Percentiles rank a stretch among this genome's conserved stretches.
phyloP scores from a whole-genome alignment of 2,329 filamentous ascomycete species.

The Pseudocercospora fuligena region DNA sequence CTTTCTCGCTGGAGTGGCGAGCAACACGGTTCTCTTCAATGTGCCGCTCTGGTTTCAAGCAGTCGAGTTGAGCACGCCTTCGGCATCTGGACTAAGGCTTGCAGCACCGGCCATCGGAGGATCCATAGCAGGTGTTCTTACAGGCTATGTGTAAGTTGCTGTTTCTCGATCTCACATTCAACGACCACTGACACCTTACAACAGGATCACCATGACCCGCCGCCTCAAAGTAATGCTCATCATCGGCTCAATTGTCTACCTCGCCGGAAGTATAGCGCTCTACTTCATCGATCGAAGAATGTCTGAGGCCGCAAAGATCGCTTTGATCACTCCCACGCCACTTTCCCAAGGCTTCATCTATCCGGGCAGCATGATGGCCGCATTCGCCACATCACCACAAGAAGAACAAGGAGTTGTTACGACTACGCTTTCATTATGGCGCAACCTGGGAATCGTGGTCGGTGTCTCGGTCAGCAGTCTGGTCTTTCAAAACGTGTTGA shows the following conservation, averaged over 20 bases:
- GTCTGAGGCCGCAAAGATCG: constrained; percentile 51
- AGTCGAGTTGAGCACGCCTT: constrained; percentile 11
- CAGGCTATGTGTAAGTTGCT: constrained; percentile 53
- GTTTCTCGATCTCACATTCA: constrained; percentile 44
- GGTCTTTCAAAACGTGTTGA: constrained; percentile 73
- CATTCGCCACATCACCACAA: constrained; percentile 49
- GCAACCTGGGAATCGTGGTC: constrained; percentile 72
- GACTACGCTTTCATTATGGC: constrained; percentile 72
- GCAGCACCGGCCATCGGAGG: constrained; percentile 52
- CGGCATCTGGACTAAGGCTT: constrained; percentile 50
- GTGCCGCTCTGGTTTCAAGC: constrained; percentile 16
- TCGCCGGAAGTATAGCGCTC: constrained; percentile 47
- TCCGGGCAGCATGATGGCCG: constrained; percentile 53
- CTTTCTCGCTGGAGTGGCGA: constrained; percentile 63
- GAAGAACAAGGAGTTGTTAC: constrained; percentile 59
- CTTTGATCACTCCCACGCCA: constrained; percentile 46
- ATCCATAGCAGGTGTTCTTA: constrained; percentile 49
- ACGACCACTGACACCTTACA: constrained; percentile 35
- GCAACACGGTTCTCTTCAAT: constrained; percentile 60
- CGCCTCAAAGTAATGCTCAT: constrained; percentile 50
- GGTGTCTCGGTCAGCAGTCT: constrained; percentile 74
- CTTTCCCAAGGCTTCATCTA: constrained; percentile 54
- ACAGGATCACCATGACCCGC: constrained; percentile 47
- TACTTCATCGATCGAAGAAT: constrained; percentile 48
- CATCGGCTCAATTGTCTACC: constrained; percentile 36